Conservation (phyloP, 164 flowering plant species). For the Annona squamosa region DNA sequence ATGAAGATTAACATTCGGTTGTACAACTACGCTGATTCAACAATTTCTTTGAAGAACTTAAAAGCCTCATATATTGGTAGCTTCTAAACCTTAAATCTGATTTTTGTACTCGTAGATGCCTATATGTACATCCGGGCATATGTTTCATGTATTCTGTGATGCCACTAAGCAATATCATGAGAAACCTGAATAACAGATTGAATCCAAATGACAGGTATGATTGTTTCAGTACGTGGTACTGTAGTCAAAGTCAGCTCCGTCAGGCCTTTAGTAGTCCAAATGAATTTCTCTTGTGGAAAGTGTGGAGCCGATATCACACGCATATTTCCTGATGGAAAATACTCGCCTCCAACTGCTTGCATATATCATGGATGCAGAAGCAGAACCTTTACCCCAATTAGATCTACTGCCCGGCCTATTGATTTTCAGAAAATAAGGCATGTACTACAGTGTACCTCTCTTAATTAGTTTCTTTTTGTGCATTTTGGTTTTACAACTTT, state of each 20-base stretch:
- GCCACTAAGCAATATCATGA: neutral
- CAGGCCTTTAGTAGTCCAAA: constrained; percentile 67
- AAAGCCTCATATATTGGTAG: constrained; percentile 97
- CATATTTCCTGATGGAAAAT: constrained; percentile 86
- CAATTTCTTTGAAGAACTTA: constrained; percentile 77
- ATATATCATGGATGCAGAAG: constrained; percentile 67
- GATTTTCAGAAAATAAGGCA: constrained; percentile 97
- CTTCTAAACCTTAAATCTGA: neutral
- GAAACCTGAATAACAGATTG: constrained; percentile 3
- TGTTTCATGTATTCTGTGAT: neutral
- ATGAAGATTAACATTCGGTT: constrained; percentile 64
- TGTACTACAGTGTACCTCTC: constrained; percentile 5
- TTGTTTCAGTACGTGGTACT: constrained; percentile 88
- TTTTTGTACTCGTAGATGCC: neutral
- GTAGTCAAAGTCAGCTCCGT: constrained; percentile 89
- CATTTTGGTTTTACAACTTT: constrained; percentile 5
- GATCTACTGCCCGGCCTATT: constrained; percentile 62
- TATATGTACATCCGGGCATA: too few relatives aligned
- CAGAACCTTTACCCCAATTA: constrained; percentile 61
- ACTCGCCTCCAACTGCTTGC: constrained; percentile 72
- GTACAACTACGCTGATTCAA: constrained; percentile 66
- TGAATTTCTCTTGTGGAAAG: constrained; percentile 69
- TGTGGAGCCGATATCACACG: constrained; percentile 55
- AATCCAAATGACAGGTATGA: constrained; percentile 50
- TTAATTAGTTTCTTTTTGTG: neutral